Evolutionary conservation across 2,329 filamentous ascomycete genomes (phyloP).

Genomic region (Pyrenophora seminiperda): DNA sequence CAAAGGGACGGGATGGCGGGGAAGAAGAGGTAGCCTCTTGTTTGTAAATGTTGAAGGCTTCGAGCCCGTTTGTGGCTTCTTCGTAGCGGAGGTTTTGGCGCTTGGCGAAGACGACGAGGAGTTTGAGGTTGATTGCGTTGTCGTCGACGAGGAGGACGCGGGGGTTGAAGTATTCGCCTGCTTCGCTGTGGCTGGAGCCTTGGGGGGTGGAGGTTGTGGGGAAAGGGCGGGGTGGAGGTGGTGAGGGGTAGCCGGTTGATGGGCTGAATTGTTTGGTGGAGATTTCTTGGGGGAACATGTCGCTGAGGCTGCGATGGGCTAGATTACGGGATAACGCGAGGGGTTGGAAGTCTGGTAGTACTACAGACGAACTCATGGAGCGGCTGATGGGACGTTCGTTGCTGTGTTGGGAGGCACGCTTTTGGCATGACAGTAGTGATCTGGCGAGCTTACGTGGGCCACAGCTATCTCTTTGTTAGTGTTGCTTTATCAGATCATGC

Average conservation of each 20-base stretch:
- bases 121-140: conserved; percentile 44
- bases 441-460: conserved; percentile 36
- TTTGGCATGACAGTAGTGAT: conserved; percentile 30
- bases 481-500: background rate
- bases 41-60: conserved; percentile 38
- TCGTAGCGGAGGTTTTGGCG: conserved; percentile 35
- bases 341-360: conserved; percentile 12
- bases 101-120: conserved; percentile 51
- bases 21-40: conserved; percentile 19
- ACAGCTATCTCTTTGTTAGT: conserved; percentile 19
- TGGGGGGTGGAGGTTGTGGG: conserved; percentile 26
- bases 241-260: conserved; percentile 10
- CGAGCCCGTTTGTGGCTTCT: conserved; percentile 41
- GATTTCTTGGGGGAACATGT: conserved; percentile 19
- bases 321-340: conserved; percentile 18
- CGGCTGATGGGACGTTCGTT: conserved; percentile 24
- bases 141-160: conserved; percentile 43
- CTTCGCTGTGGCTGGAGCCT: conserved; percentile 20
- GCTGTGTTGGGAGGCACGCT: conserved; percentile 21
- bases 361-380: conserved; percentile 18
- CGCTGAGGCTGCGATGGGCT: conserved; percentile 33
- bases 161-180: conserved; percentile 36
- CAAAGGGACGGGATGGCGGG: conserved; percentile 31
- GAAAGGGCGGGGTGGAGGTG: conserved; percentile 19
- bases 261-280: conserved; percentile 1